A percentile compares a stretch with the other conserved stretches of the same genome.
Conservation (phyloP, 352 stramenopile species). For the Phytophthora rubi region DNA sequence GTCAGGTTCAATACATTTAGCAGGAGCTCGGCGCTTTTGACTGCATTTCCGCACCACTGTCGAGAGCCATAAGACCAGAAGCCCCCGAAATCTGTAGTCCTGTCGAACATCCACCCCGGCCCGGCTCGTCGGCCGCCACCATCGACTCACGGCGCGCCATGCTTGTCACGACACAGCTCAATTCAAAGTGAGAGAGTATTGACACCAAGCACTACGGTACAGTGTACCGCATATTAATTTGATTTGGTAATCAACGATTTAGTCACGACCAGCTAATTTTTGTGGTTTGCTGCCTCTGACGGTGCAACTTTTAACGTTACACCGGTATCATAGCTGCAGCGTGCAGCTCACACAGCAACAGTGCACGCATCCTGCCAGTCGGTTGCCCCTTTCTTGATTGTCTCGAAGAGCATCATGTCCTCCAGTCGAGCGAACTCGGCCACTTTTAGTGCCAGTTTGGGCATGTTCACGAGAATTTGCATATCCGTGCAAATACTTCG, state of each 20-base stretch:
- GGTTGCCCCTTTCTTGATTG: constrained; percentile 26
- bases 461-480: constrained; percentile 21
- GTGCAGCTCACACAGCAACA: background rate
- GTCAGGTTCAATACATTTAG: constrained; percentile 2
- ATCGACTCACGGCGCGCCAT: background rate
- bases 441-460: constrained; percentile 20
- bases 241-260: constrained; percentile 5
- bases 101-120: background rate
- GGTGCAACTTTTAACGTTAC: too few species aligned
- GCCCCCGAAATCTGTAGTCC: background rate
- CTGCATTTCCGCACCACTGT: constrained; percentile 18
- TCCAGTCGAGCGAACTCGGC: constrained; percentile 26
- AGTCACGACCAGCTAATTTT: background rate
- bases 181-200: constrained; percentile 1
- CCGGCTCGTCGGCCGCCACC: background rate
- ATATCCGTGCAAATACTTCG: constrained; percentile 39
- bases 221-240: background rate
- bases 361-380: constrained; percentile 26
- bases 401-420: constrained; percentile 34
- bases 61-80: constrained; percentile 1
- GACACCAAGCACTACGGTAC: background rate
- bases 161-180: background rate
- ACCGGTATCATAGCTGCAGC: too few species aligned
- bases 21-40: background rate
- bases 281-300: too few species aligned